Base-by-base conservation (phyloP, 2,329 filamentous ascomycete species). In the Hansfordia pulvinata region DNA sequence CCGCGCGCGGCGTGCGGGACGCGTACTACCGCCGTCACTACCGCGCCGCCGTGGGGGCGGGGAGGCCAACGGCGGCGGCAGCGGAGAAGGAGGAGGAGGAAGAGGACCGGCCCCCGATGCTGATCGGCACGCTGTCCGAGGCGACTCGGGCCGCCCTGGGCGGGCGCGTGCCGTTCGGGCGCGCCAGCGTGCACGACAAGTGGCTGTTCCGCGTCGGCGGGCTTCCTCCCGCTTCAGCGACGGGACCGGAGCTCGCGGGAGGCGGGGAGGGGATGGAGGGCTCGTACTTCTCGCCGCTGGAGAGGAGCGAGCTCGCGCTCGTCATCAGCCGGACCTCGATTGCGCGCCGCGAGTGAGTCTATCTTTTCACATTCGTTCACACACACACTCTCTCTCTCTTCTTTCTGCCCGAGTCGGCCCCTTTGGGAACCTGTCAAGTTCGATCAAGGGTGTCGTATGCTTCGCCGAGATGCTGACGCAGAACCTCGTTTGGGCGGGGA, bases 261-360 rank as follows among this genome's bases (percentile, higher is more conserved):
- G 14, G 23, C 10, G 23, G 16, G 4, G 18, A 12, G 5, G 15
- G 11, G 11, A 59, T 60, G 0, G 35, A 52, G 0, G 69, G 59
- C 0, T 52, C 80, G 46, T 23, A 43, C 6, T 83, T 74, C 73
- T 68, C 60, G 5, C 34, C 40, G 2, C 53, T 76, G 2, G 46
- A 50, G 8, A 40, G 47, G n/a, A 48, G 54, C 33, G 70, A 82
- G 41, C 63, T 72, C 6, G 47, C 47, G 6, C 41, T 73, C n/a
- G 66, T 77, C 5, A 44, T 65, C 17, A 54, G 56, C 3, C 43
- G 70, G 26, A 72, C 69, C 9, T 34, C 61, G 12, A 70, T 82
- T 18, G 65, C 64, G 2, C 56, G 74, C 17, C 56, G 59, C 16
- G 60, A 67, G 49, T 57, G 52, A 41, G 46, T 58, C 44, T 30